These are phyloP conservation scores for Aureobasidium sp. DNA, from an alignment of 2,329 filamentous ascomycete genomes.

Conservation along the genomic window DNA sequence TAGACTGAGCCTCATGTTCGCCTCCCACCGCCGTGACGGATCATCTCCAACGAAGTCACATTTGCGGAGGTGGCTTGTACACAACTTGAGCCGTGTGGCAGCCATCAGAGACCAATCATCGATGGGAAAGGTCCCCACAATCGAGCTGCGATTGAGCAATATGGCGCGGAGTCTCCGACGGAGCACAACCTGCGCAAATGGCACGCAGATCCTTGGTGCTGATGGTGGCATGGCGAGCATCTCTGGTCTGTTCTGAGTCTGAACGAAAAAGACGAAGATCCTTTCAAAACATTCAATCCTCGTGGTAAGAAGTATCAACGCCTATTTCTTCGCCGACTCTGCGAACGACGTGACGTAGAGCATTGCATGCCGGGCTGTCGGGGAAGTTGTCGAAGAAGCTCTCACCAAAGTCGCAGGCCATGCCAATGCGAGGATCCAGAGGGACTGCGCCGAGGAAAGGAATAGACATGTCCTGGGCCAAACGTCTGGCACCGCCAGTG, in stretches of 20 bases:
- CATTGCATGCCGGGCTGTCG: conserved; percentile 80
- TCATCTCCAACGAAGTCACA: too few species aligned
- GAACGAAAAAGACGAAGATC: neutral
- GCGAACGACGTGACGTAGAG: conserved; percentile 72
- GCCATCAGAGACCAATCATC: neutral
- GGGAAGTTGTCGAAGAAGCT: conserved; percentile 93
- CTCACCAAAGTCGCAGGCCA: conserved; percentile 95
- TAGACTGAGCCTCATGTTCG: too few species aligned
- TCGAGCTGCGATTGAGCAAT: neutral
- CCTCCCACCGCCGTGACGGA: too few species aligned
- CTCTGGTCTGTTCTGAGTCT: neutral
- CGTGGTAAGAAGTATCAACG: conserved; percentile 13
- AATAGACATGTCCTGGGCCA: conserved; percentile 80
- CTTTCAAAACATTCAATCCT: neutral
- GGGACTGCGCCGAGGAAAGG: conserved; percentile 86
- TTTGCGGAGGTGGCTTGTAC: too few species aligned
- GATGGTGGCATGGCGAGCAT: neutral
- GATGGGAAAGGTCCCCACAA: neutral
- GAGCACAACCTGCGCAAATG: neutral
- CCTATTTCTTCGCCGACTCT: conserved; percentile 43
- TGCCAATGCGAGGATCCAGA: conserved; percentile 85
- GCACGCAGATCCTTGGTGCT: neutral
- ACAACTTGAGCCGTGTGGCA: neutral
- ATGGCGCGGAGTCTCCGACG: neutral
- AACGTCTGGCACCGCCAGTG: conserved; percentile 72